Evolutionary conservation across 2,329 filamentous ascomycete genomes (phyloP).

Genomic region (Emericellopsis atlantica): DNA sequence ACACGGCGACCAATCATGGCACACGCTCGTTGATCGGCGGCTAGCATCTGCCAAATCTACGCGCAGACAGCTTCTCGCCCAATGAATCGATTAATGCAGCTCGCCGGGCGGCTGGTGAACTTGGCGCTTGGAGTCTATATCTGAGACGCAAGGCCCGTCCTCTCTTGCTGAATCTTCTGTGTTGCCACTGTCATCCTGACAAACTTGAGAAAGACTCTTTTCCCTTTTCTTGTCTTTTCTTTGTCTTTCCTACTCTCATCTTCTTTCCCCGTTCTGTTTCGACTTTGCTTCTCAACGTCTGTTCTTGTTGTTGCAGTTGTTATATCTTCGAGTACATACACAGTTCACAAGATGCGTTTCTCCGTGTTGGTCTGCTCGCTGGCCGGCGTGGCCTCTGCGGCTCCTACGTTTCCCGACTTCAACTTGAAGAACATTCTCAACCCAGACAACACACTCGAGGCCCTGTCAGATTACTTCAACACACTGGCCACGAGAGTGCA

Average conservation of each 20-base stretch:
- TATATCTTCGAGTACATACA: neutral
- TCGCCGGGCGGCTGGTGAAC: neutral
- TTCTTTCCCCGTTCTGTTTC: conserved; percentile 5
- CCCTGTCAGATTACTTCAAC: conserved; percentile 50
- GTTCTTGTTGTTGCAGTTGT: neutral
- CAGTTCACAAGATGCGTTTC: conserved; percentile 31
- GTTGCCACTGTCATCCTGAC: conserved; percentile 1
- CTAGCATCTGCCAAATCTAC: neutral
- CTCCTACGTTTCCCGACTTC: conserved; percentile 25
- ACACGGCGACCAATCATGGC: neutral
- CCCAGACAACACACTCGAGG: conserved; percentile 24
- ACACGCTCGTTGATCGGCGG: neutral
- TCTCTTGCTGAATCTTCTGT: neutral
- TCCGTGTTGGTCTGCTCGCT: conserved; percentile 32
- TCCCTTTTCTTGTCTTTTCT: conserved; percentile 9
- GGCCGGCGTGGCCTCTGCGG: conserved; percentile 30
- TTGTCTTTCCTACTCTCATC: conserved; percentile 9
- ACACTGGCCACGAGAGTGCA: conserved; percentile 42
- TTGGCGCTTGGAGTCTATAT: neutral
- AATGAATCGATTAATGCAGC: neutral
- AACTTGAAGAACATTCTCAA: conserved; percentile 22
- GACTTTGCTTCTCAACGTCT: neutral
- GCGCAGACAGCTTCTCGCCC: neutral
- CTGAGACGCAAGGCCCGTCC: neutral
- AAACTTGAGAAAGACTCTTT: conserved; percentile 2